Evolutionary conservation across 805 yeast species (phyloP).

Genomic region (Candida piceae): DNA sequence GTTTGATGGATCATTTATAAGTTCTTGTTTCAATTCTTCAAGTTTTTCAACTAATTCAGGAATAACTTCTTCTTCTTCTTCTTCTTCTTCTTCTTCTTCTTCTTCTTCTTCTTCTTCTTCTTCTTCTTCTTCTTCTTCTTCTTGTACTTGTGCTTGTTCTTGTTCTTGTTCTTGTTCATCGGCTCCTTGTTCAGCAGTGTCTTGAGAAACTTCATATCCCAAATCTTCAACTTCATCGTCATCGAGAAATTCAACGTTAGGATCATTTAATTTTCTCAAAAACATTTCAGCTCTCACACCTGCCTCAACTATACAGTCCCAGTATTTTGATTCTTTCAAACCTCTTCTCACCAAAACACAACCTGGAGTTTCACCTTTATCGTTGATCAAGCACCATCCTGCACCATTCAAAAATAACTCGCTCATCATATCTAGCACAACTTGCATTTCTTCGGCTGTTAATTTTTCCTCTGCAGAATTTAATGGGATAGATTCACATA

Average conservation of each 20-base stretch:
- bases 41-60: constrained; percentile 5
- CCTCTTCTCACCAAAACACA: constrained; percentile 62
- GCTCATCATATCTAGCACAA: constrained; percentile 52
- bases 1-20: constrained; percentile 51
- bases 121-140: too few species aligned
- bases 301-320: constrained; percentile 61
- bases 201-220: constrained; percentile 16
- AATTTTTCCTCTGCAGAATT: constrained; percentile 23
- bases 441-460: constrained; percentile 36
- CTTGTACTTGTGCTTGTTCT: constrained; percentile 10
- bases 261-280: constrained; percentile 63
- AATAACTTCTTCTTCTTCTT: constrained; percentile 9
- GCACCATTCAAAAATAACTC: constrained; percentile 80
- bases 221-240: constrained; percentile 26
- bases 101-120: constrained; percentile 10
- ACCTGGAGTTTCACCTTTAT: constrained; percentile 75
- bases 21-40: constrained; percentile 20
- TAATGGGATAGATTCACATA: constrained; percentile 47
- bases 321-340: constrained; percentile 33
- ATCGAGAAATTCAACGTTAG: constrained; percentile 56
- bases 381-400: constrained; percentile 82
- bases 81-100: constrained; percentile 13
- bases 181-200: constrained; percentile 10
- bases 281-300: constrained; percentile 88
- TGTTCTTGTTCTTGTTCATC: constrained; percentile 13